Evolutionary conservation across 345 rosid species (phyloP).

Genomic region (Capsella bursapastoris): DNA sequence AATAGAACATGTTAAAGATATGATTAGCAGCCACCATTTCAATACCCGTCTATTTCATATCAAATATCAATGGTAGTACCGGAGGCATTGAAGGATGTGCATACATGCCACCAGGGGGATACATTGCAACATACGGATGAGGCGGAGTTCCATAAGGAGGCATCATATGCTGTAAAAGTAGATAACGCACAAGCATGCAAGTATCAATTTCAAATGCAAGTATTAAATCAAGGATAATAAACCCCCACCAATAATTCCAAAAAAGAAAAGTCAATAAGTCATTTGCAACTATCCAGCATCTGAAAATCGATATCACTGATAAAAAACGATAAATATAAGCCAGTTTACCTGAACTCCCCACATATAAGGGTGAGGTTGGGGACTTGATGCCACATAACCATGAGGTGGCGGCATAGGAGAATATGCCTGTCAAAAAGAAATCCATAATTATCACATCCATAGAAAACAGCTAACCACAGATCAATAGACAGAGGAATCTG

Average conservation of each 20-base stretch:
- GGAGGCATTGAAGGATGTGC: slow-evolving; percentile 96
- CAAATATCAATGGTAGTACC: slow-evolving; percentile 51
- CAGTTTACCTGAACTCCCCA: slow-evolving; percentile 97
- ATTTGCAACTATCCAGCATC: slow-evolving; percentile 8
- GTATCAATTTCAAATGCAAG: not conserved
- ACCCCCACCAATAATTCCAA: not conserved
- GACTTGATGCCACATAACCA: slow-evolving; percentile 94
- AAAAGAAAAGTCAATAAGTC: not conserved
- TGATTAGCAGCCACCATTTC: slow-evolving; percentile 13
- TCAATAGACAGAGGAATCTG: slow-evolving; percentile 19
- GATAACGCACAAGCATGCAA: slow-evolving; percentile 23
- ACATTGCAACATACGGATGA: slow-evolving; percentile 98
- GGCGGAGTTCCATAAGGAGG: slow-evolving; percentile 98
- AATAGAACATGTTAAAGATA: slow-evolving; percentile 12
- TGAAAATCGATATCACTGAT: not conserved
- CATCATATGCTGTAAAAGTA: slow-evolving; percentile 76
- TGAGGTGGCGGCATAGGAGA: slow-evolving; percentile 95
- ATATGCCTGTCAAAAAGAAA: slow-evolving; percentile 64
- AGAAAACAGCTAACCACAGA: slow-evolving; percentile 6
- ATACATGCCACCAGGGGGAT: slow-evolving; percentile 96
- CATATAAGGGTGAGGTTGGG: slow-evolving; percentile 99
- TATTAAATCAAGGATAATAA: not conserved
- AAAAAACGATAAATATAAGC: not conserved
- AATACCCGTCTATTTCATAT: slow-evolving; percentile 23
- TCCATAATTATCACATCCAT: slow-evolving; percentile 27